Evolutionary conservation across 2,329 filamentous ascomycete species (phyloP), one percentile per base, ranked within the genome.

Genomic region (Diaporthe capsici): DNA sequence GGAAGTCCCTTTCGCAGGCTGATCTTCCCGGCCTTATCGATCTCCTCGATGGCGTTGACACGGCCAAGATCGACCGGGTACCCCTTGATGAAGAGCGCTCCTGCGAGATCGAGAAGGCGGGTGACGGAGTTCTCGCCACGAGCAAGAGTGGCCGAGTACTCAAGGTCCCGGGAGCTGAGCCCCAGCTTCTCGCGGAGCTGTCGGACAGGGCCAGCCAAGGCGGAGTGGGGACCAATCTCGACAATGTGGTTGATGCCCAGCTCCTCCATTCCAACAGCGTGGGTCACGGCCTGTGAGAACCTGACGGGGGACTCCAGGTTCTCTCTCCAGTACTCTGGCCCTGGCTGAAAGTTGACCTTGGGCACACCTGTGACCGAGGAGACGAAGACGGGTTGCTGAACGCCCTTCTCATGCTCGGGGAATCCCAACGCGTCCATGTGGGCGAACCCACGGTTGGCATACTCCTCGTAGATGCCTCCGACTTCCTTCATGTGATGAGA

Each of bases 151-250:
- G 34, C 15, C 4, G 15, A 25, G 49, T 60, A 72, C 4, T 25
- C 34, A 5, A 63, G 13, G 12, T 49, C 20, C 31, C 28, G 28
- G 20, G 31, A 34, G 20, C 34, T 49, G 25, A 22, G 25, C 20
- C 39, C 5, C 78, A 78, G 6, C 81, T 31, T 9, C 72, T 76
- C 37, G 79, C 79, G 73, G 1, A 77, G 78, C 65, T 82, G 81
- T 77, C 78, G 77, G 51, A 82, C 77, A 12, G 81, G 81, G 0
- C 81, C 81, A 47, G 79, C 77, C 51, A 82, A 78, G 9, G 81
- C 79, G 22, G 80, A 77, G 60, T 81, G 79, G 3, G 81, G 81
- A 0, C 81, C 81, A n/a, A 82, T 73, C 75, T 82, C 81, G 9
- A 82, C 12, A 2, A 31, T 25, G 34, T 60, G 28, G 25, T 25